These are phyloP conservation scores for Aspergillus melleus DNA, from an alignment of 2,329 filamentous ascomycete genomes.

Conservation along the genomic window DNA sequence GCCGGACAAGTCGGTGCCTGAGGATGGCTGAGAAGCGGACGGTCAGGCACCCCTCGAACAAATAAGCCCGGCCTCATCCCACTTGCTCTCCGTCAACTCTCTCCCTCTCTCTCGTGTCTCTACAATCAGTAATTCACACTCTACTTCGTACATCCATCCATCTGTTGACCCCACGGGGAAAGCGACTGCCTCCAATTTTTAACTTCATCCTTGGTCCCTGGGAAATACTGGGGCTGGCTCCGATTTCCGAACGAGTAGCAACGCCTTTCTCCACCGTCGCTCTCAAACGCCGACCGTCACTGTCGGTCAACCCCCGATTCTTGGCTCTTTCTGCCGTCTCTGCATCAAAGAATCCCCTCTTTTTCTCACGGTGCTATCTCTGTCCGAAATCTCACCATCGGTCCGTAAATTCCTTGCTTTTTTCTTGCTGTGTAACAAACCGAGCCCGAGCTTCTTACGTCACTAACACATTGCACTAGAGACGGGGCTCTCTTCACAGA, in stretches of 20 bases:
- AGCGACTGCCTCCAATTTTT: constrained; percentile 3
- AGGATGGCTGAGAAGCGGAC: background rate
- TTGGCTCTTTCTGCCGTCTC: background rate
- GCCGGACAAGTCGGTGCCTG: background rate
- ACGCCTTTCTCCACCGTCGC: constrained; percentile 12
- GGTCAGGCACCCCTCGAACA: background rate
- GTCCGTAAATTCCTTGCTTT: background rate
- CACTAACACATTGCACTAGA: constrained; percentile 2
- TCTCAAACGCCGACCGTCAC: constrained; percentile 16
- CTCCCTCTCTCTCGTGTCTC: background rate
- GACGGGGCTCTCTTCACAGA: background rate
- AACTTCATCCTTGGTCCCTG: constrained; percentile 9
- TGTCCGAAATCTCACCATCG: background rate
- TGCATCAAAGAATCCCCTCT: background rate
- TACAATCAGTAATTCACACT: background rate
- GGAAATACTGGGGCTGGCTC: constrained; percentile 8
- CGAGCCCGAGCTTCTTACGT: background rate
- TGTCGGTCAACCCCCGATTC: constrained; percentile 1
- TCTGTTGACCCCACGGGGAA: constrained; percentile 16
- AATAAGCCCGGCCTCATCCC: background rate
- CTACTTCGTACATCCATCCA: background rate
- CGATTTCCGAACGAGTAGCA: constrained; percentile 8
- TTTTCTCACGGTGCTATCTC: background rate
- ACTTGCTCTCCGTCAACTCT: background rate
- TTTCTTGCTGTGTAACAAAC: background rate